Evolutionary conservation across 2,329 filamentous ascomycete genomes (phyloP).

Genomic region (Paecilomyces formosus): DNA sequence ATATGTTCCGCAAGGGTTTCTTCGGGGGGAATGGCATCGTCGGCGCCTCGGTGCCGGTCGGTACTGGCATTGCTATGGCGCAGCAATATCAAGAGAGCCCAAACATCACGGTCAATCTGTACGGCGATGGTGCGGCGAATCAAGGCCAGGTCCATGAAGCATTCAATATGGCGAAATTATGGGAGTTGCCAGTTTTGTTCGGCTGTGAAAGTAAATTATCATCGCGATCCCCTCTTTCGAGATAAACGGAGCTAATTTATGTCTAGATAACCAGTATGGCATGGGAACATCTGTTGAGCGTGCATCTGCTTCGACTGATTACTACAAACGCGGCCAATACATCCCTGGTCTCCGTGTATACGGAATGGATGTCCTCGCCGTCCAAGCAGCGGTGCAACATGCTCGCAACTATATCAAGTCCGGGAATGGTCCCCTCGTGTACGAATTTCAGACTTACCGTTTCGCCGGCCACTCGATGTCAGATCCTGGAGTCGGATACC

Average conservation of each 20-base stretch:
- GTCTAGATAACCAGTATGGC: constrained; percentile 91
- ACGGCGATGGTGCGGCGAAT: constrained; percentile 92
- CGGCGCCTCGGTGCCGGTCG: constrained; percentile 89
- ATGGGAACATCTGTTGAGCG: constrained; percentile 92
- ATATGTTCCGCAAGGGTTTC: constrained; percentile 95
- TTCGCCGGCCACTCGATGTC: constrained; percentile 98
- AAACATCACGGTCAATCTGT: constrained; percentile 75
- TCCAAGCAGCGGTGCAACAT: constrained; percentile 85
- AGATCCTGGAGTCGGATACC: constrained; percentile 92
- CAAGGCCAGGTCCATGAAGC: constrained; percentile 97
- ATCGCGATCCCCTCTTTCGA: constrained; percentile 12
- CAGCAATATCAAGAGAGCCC: constrained; percentile 79
- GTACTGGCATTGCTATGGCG: constrained; percentile 85
- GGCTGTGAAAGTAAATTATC: constrained; percentile 72
- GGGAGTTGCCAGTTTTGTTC: constrained; percentile 86
- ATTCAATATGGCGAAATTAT: constrained; percentile 98
- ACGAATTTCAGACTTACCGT: constrained; percentile 94
- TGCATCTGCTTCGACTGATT: constrained; percentile 85
- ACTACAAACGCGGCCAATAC: constrained; percentile 98
- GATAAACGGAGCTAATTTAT: background rate
- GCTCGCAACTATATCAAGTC: constrained; percentile 72
- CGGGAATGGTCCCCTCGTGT: constrained; percentile 80
- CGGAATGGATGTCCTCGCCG: constrained; percentile 92
- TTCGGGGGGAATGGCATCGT: constrained; percentile 97
- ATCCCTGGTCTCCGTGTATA: constrained; percentile 96